Conservation (phyloP, 805 yeast genomes). For the Grigorovia jiainica region DNA sequence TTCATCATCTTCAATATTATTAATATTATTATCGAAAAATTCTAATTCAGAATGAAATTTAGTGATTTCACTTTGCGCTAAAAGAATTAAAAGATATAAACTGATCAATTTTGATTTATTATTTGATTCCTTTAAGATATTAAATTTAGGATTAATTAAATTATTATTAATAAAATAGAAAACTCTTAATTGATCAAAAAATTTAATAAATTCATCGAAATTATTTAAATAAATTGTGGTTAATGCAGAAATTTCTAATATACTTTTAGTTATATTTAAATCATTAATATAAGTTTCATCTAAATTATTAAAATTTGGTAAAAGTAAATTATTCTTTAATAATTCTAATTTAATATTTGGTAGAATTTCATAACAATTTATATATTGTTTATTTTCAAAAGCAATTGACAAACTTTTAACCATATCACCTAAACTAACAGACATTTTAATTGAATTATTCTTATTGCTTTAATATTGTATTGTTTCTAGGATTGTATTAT, state of each 20-base stretch:
- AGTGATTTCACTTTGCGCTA: slow-evolving; percentile 77
- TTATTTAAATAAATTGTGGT: slow-evolving; percentile 58
- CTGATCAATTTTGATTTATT: slow-evolving; percentile 69
- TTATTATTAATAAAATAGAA: slow-evolving; percentile 43
- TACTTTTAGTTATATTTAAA: slow-evolving; percentile 66
- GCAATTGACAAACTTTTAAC: slow-evolving; percentile 60
- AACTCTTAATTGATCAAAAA: slow-evolving; percentile 63
- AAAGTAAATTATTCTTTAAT: slow-evolving; percentile 65
- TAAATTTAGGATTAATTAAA: slow-evolving; percentile 15
- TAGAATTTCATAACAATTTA: slow-evolving; percentile 48
- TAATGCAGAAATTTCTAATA: slow-evolving; percentile 82
- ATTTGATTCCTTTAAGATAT: slow-evolving; percentile 35
- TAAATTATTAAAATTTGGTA: slow-evolving; percentile 41
- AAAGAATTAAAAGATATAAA: slow-evolving; percentile 61
- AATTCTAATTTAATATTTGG: slow-evolving; percentile 71
- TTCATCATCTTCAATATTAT: slow-evolving; percentile 51
- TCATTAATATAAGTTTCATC: slow-evolving; percentile 43
- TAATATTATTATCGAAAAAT: slow-evolving; percentile 41
- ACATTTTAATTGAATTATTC: too few relatives aligned
- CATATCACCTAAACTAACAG: slow-evolving; percentile 46
- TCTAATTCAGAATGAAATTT: slow-evolving; percentile 88
- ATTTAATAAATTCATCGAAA: slow-evolving; percentile 59
- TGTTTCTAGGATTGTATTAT: too few relatives aligned
- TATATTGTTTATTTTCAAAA: slow-evolving; percentile 55
- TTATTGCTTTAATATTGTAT: too few relatives aligned